Base-by-base conservation (phyloP, 768 basidiomycete species). In the Boletus bicolor region DNA sequence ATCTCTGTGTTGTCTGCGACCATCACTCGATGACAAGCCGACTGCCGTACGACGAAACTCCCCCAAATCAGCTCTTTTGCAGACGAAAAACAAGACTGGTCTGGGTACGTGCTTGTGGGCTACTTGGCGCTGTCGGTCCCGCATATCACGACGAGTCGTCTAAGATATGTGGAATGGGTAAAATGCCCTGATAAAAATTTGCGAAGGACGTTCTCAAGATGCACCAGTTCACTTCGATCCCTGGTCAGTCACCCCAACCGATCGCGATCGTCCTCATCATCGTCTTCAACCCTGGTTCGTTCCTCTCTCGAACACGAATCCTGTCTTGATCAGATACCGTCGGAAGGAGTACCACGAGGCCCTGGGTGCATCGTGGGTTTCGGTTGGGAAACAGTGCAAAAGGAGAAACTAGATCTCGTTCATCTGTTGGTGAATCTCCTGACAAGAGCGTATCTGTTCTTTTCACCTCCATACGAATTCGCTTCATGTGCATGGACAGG, bases 281-380 rank as follows among this genome's bases (percentile, higher is more conserved):
- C 24, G 17, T 26, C 24, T 4, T 39, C 11, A 3, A 15, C 14
- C 46, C 8, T 24, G 46, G 63, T 70, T 77, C 35, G 75, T 68
- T 12, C 78, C 80, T 1, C 70, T 82, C 7, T 80, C 80, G 1
- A 66, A 75, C 30, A 78, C 79, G 24, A 82, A 82, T 53, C 80
- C 80, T 0, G 69, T 81, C 52, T 69, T 82, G 15, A 70, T 77
- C 44, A 79, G 79, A 7, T 63, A 77, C 51, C 76, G 81, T 28
- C 82, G 79, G 78, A 81, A 79, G 60, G 75, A 78, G 59, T 81
- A 82, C 54, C 80, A 82, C 59, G 72, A 76, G 52, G 77, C 74
- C 0, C 73, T 82, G 49, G 81, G 81, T 66, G 64, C 42, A 75
- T 81, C 54, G 76, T 81, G 48, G 75, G 80, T 57, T 70, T 73